Evolutionary conservation across 176 grass and related monocot genomes (phyloP).

Genomic region (Triticum turgidum): DNA sequence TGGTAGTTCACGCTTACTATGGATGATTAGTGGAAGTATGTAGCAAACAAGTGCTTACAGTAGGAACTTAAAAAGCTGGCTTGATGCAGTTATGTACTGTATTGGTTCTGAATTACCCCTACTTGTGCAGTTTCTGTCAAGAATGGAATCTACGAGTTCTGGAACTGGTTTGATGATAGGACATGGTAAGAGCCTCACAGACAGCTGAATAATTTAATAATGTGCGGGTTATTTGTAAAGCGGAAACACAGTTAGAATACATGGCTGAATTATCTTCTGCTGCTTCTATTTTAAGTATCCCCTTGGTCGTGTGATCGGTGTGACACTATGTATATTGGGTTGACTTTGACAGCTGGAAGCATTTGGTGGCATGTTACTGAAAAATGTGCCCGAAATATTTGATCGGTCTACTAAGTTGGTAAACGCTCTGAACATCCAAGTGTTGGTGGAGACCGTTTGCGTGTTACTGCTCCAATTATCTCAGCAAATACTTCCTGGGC

Average conservation of each 20-base stretch:
- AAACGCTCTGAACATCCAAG: conserved; percentile 74
- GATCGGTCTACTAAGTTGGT: too few relatives aligned
- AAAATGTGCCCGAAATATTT: too few relatives aligned
- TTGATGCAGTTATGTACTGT: background rate
- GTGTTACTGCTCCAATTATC: conserved; percentile 97
- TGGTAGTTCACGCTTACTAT: background rate
- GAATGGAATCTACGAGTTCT: conserved; percentile 98
- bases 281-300: conserved; percentile 71
- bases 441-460: conserved; percentile 97
- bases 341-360: conserved; percentile 91
- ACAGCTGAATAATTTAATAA: background rate
- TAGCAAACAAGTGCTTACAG: background rate
- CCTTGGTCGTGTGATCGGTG: conserved; percentile 94
- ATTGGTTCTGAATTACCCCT: conserved; percentile 33
- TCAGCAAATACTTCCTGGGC: conserved; percentile 90
- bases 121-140: conserved; percentile 85
- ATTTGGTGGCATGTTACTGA: conserved; percentile 69
- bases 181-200: conserved; percentile 59
- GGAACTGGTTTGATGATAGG: conserved; percentile 99
- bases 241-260: background rate
- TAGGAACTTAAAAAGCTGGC: background rate
- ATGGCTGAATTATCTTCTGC: background rate
- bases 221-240: background rate
- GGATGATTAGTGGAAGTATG: conserved; percentile 2
- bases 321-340: conserved; percentile 90